Evolutionary conservation across 495 filamentous ascomycete species (phyloP).

Genomic region (Friedmanniomyces simplex): DNA sequence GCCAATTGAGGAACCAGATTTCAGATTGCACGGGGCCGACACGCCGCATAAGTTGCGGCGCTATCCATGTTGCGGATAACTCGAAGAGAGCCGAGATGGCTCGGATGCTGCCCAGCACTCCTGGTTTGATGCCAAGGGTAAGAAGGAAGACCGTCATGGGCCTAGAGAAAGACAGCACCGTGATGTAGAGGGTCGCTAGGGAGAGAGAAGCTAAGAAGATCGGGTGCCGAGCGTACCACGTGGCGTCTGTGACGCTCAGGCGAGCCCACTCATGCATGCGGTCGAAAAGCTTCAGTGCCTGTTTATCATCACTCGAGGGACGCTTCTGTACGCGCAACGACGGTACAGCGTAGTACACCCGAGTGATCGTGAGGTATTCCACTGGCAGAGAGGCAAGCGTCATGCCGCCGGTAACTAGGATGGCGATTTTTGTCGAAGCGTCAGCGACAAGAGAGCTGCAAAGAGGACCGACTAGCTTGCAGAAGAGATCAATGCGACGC

Average conservation of each 20-base stretch:
- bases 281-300: background rate
- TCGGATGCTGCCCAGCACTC: conserved; percentile 34
- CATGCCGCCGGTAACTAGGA: conserved; percentile 32
- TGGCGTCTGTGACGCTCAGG: background rate
- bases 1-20: conserved; percentile 56
- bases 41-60: conserved; percentile 39
- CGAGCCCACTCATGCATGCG: background rate
- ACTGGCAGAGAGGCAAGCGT: conserved; percentile 36
- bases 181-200: conserved; percentile 33
- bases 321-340: background rate
- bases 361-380: conserved; percentile 49
- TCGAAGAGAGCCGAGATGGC: conserved; percentile 35
- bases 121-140: conserved; percentile 26
- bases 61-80: conserved; percentile 41
- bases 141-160: conserved; percentile 38
- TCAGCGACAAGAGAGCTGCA: conserved; percentile 26
- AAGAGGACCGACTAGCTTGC: conserved; percentile 55
- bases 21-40: conserved; percentile 50
- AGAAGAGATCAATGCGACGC: conserved; percentile 61
- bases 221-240: conserved; percentile 25
- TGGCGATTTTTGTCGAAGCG: conserved; percentile 29
- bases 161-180: conserved; percentile 34
- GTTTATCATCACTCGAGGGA: background rate
- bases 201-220: conserved; percentile 34
- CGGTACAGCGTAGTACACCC: conserved; percentile 26